phyloP scores from a whole-genome alignment of 441 rosid genomes.

The Populus hybrid region DNA sequence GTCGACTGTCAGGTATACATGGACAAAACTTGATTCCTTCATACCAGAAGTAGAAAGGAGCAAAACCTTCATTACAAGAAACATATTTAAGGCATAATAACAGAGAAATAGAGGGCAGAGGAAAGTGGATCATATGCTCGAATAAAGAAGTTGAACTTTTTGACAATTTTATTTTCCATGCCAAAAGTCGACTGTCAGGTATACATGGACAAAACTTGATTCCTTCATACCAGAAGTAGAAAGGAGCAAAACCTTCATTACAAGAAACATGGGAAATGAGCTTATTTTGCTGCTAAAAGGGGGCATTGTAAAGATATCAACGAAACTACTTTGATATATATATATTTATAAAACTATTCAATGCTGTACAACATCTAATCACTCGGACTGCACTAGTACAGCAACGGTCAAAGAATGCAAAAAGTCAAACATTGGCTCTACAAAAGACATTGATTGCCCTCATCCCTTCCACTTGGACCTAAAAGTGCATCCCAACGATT shows the following conservation, averaged over 20 bases:
- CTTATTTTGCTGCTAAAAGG: constrained; percentile 1
- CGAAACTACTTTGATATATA: constrained; percentile 3
- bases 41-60: background rate
- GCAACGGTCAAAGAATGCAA: constrained; percentile 16
- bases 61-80: constrained; percentile 15
- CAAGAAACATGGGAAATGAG: constrained; percentile 9
- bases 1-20: constrained; percentile 11
- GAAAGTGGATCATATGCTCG: no score
- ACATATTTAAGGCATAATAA: background rate
- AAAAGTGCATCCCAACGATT: constrained; percentile 4
- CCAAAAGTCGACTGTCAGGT: constrained; percentile 6
- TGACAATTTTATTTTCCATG: constrained; percentile 10
- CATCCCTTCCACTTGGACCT: constrained; percentile 2
- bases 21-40: constrained; percentile 22
- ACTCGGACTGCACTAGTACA: constrained; percentile 16
- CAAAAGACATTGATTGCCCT: constrained; percentile 24
- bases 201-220: constrained; percentile 21
- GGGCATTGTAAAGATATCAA: constrained; percentile 14
- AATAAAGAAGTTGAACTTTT: background rate
- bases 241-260: constrained; percentile 7
- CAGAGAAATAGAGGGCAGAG: no score
- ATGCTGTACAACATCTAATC: constrained; percentile 26
- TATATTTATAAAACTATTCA: constrained; percentile 7
- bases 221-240: constrained; percentile 12
- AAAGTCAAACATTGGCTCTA: constrained; percentile 24